These are phyloP conservation scores for Esteya vermicola DNA, from an alignment of 2,329 filamentous ascomycete species.

Conservation along the genomic window DNA sequence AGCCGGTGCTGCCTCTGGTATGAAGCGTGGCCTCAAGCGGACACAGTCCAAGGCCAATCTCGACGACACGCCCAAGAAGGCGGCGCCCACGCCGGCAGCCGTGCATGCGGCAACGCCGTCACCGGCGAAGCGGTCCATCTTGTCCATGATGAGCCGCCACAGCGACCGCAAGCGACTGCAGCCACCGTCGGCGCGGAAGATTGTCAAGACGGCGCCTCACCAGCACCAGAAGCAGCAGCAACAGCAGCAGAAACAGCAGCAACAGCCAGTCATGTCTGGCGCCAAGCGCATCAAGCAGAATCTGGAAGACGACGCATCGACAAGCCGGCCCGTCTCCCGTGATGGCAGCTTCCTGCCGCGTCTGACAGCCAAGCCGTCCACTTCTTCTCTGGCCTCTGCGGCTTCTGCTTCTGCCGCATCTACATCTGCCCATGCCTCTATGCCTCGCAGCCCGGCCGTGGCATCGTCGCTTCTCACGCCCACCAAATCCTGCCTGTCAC, in stretches of 20 bases:
- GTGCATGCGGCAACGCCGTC: constrained; percentile 3
- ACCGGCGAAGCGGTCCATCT: no score
- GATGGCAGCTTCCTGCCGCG: constrained; percentile 34
- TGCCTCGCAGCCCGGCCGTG: constrained; percentile 29
- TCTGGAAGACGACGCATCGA: constrained; percentile 54
- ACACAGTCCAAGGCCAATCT: constrained; percentile 45
- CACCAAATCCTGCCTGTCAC: constrained; percentile 59
- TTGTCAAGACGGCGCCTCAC: no score
- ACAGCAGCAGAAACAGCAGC: constrained; percentile 5
- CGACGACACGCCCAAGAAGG: constrained; percentile 32
- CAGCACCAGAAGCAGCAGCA: constrained; percentile 14
- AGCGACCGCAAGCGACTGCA: no score
- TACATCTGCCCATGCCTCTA: neutral
- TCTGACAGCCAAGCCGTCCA: constrained; percentile 3
- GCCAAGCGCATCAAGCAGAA: constrained; percentile 60
- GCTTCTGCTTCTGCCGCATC: no score
- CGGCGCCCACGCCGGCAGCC: constrained; percentile 1
- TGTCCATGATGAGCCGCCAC: no score
- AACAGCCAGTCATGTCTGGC: constrained; percentile 23
- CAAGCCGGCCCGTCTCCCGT: constrained; percentile 43
- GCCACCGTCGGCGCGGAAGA: no score
- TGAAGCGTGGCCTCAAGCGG: constrained; percentile 32
- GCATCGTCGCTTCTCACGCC: constrained; percentile 56
- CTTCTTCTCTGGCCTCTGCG: no score
- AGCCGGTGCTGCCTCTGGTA: neutral